Conservation (phyloP, 129 eudicot species). For the Flaveria ramosissima region DNA sequence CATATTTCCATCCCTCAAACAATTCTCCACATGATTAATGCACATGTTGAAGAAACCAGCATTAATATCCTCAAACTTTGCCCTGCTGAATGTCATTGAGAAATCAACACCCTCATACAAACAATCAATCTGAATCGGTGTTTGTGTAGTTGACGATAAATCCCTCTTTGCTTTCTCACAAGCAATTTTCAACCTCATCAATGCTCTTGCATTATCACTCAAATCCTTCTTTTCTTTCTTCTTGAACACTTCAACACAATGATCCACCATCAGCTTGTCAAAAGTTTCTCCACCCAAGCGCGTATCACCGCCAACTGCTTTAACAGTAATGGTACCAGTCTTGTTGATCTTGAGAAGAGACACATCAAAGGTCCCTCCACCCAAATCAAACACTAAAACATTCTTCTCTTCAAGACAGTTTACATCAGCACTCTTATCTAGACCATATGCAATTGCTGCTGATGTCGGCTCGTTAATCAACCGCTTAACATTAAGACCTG, state of each 20-base stretch:
- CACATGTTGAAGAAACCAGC: neutral
- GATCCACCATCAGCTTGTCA: slow-evolving; percentile 10
- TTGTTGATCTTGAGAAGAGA: slow-evolving; percentile 3
- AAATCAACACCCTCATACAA: neutral
- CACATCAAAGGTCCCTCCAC: slow-evolving; percentile 16
- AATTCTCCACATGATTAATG: slow-evolving; percentile 3
- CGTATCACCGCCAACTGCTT: slow-evolving; percentile 4
- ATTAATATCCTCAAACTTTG: neutral
- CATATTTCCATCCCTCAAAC: slow-evolving; percentile 10
- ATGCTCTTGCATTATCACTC: neutral
- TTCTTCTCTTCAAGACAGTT: slow-evolving; percentile 8
- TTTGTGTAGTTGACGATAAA: neutral
- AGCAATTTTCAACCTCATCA: neutral
- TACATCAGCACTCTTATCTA: neutral
- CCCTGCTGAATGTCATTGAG: neutral
- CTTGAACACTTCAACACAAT: slow-evolving; percentile 6
- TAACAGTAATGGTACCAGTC: slow-evolving; percentile 1
- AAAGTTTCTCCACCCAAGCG: slow-evolving; percentile 1
- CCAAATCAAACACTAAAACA: neutral
- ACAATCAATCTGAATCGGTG: neutral
- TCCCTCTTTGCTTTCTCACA: slow-evolving; percentile 19
- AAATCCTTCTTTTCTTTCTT: neutral
- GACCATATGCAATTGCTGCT: neutral
- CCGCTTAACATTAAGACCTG: neutral
- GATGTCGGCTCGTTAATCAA: slow-evolving; percentile 14